A percentile compares a stretch with the other conserved stretches of the same genome.
phyloP scores from a whole-genome alignment of 306 rosid genomes.

The Malus sylvestris region DNA sequence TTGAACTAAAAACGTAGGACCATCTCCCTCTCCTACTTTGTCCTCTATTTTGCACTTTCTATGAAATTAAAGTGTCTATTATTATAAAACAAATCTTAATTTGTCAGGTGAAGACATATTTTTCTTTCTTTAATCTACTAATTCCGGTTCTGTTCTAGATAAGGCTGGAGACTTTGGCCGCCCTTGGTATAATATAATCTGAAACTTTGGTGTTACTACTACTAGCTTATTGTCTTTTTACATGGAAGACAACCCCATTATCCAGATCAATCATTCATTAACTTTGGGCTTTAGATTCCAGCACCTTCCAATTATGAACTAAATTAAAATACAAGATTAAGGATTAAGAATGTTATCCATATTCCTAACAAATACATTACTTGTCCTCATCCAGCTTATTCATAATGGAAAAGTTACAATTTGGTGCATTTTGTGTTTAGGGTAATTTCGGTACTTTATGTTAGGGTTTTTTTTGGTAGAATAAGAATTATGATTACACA shows the following conservation, averaged over 20 bases:
- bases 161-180: not conserved
- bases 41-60: too few relatives aligned
- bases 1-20: not conserved
- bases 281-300: not conserved
- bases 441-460: too few relatives aligned
- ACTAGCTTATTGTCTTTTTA: too few relatives aligned
- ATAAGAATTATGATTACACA: too few relatives aligned
- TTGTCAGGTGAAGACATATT: too few relatives aligned
- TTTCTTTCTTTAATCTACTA: too few relatives aligned
- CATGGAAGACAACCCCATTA: not conserved
- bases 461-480: too few relatives aligned
- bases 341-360: not conserved
- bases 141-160: not conserved
- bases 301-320: not conserved
- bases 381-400: not conserved
- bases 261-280: constrained; percentile 10
- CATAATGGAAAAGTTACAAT: too few relatives aligned
- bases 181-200: too few relatives aligned
- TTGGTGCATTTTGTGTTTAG: not conserved
- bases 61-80: too few relatives aligned
- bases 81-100: too few relatives aligned
- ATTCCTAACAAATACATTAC: not conserved
- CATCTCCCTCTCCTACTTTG: not conserved
- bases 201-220: not conserved
- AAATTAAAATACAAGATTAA: not conserved